Evolutionary conservation across 768 basidiomycete genomes (phyloP).

Genomic region (Pleurotus cornucopiae): DNA sequence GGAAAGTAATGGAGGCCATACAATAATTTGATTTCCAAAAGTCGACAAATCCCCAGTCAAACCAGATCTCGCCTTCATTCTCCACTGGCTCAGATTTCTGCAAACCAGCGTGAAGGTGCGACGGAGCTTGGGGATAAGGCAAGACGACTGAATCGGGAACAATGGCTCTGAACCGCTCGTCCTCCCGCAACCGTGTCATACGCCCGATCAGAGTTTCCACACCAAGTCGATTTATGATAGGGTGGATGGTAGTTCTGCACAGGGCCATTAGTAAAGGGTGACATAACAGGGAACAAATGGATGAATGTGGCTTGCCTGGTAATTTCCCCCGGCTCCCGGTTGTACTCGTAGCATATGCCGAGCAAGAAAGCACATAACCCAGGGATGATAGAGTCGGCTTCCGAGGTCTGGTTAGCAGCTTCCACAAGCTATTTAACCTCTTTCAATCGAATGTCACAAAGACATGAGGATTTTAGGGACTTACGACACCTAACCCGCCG

Average conservation of each 20-base stretch:
- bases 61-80: constrained; percentile 88
- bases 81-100: constrained; percentile 29
- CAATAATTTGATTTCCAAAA: constrained; percentile 99
- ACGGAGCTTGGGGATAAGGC: constrained; percentile 34
- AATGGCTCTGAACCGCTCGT: constrained; percentile 87
- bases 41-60: constrained; percentile 97
- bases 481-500: constrained; percentile 85
- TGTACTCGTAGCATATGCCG: constrained; percentile 94
- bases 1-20: constrained; percentile 30
- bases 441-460: not conserved
- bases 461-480: constrained; percentile 25
- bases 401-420: constrained; percentile 87
- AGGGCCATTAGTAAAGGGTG: not conserved
- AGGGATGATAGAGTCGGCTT: constrained; percentile 81
- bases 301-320: constrained; percentile 57
- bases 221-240: constrained; percentile 87
- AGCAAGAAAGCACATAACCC: constrained; percentile 89
- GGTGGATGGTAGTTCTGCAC: constrained; percentile 74
- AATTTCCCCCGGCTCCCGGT: constrained; percentile 92
- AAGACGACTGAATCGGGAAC: constrained; percentile 82
- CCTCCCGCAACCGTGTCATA: constrained; percentile 84
- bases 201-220: constrained; percentile 85
- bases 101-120: constrained; percentile 26
- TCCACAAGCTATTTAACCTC: constrained; percentile 71
- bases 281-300: constrained; percentile 4